Evolutionary conservation across 176 grass and related monocot species (phyloP).

Genomic region (Aegilops umbellulata): DNA sequence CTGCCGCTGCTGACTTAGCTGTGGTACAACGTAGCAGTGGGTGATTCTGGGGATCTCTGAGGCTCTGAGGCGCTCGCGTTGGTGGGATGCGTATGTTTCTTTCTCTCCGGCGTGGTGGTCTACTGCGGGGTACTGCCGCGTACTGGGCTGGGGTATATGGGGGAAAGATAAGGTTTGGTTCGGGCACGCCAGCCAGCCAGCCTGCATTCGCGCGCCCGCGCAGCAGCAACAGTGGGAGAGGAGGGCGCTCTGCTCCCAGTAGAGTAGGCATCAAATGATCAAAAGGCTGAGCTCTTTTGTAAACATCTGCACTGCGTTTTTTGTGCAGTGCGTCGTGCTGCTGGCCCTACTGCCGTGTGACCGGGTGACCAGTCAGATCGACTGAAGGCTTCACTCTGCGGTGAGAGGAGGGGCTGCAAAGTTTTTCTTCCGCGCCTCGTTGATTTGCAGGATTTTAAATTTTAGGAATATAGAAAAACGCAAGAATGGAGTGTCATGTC

Average conservation of each 20-base stretch:
- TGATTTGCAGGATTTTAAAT: too few relatives aligned
- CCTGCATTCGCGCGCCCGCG: neutral
- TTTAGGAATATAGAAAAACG: too few relatives aligned
- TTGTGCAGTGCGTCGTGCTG: neutral
- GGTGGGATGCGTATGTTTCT: conserved; percentile 39
- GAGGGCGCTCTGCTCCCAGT: neutral
- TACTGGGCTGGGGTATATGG: conserved; percentile 23
- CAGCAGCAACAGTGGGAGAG: conserved; percentile 13
- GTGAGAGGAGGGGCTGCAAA: neutral
- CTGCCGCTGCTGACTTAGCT: neutral
- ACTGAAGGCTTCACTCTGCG: too few relatives aligned
- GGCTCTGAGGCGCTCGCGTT: conserved; percentile 29
- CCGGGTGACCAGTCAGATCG: neutral
- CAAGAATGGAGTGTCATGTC: too few relatives aligned
- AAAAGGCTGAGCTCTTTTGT: conserved; percentile 14
- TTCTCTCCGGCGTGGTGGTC: conserved; percentile 5
- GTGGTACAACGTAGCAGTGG: neutral
- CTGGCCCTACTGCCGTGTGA: neutral
- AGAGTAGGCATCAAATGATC: conserved; percentile 15
- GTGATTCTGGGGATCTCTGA: conserved; percentile 23
- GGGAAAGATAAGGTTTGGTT: conserved; percentile 45
- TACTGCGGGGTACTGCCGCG: neutral
- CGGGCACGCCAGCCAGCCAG: neutral
- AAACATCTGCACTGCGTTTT: neutral
- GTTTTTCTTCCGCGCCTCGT: too few relatives aligned